Conservation (phyloP, 495 filamentous ascomycete genomes). For the Aspergillus homomorphus region DNA sequence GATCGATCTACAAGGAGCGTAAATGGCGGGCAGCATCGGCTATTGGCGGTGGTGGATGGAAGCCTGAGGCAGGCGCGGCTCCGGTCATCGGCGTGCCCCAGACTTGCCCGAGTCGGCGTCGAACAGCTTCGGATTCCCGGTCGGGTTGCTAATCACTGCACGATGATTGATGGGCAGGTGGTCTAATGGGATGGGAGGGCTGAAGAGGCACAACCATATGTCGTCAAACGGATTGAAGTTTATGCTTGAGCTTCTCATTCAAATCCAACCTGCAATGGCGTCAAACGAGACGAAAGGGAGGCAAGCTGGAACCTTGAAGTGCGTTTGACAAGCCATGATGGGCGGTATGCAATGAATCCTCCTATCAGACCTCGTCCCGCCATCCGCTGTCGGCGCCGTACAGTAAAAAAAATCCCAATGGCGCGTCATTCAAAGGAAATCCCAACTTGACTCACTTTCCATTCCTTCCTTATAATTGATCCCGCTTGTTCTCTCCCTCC, state of each 20-base stretch:
- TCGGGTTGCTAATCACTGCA: slow-evolving; percentile 8
- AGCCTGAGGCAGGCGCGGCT: neutral
- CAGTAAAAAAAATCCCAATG: neutral
- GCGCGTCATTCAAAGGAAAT: neutral
- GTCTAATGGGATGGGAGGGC: neutral
- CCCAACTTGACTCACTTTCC: slow-evolving; percentile 5
- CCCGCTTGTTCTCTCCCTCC: neutral
- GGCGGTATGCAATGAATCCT: too few species aligned
- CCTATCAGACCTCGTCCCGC: slow-evolving; percentile 2
- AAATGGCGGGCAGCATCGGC: slow-evolving; percentile 1
- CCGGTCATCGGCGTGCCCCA: slow-evolving; percentile 12
- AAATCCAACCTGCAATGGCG: too few species aligned
- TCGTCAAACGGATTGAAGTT: too few species aligned
- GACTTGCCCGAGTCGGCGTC: neutral
- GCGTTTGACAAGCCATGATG: too few species aligned
- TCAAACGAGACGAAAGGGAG: too few species aligned
- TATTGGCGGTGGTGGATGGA: neutral
- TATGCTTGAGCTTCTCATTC: too few species aligned
- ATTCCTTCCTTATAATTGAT: neutral
- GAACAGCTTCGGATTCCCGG: neutral
- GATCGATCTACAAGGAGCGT: too few species aligned
- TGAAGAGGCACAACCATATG: too few species aligned
- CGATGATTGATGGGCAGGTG: slow-evolving; percentile 4
- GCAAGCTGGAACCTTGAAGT: too few species aligned
- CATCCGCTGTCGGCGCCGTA: slow-evolving; percentile 7